A percentile compares a stretch with the other conserved stretches of the same genome.
phyloP scores from a whole-genome alignment of 768 basidiomycete species.

The Psilocybe subaeruginosa region DNA sequence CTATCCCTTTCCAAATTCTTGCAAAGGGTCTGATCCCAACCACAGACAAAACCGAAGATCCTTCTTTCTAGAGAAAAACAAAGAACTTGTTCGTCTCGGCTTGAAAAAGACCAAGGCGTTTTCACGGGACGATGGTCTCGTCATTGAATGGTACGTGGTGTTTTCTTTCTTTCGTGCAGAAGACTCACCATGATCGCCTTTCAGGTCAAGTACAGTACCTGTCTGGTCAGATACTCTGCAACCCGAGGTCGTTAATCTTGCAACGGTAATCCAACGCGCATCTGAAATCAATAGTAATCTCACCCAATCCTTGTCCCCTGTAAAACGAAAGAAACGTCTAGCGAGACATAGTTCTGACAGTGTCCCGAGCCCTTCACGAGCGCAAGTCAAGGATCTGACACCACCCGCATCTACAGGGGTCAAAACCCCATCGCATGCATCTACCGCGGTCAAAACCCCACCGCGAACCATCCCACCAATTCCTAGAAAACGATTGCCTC shows the following conservation, averaged over 20 bases:
- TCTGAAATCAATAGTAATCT: conserved; percentile 5
- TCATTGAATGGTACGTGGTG: conserved; percentile 34
- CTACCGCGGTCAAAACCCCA: not conserved
- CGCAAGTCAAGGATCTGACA: not conserved
- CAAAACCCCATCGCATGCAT: not conserved
- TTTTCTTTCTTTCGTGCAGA: not conserved
- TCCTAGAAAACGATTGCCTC: not conserved
- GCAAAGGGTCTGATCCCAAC: conserved; percentile 3
- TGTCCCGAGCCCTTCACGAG: not conserved
- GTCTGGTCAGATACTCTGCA: conserved; percentile 36
- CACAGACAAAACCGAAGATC: not conserved
- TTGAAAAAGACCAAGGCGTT: conserved; percentile 24
- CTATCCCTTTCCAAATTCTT: conserved; percentile 8
- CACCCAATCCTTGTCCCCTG: not conserved
- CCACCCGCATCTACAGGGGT: not conserved
- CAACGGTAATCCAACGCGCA: conserved; percentile 17
- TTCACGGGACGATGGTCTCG: conserved; percentile 35
- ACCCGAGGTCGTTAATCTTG: conserved; percentile 19
- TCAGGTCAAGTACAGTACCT: conserved; percentile 29
- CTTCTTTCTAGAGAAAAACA: conserved; percentile 5
- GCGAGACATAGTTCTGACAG: not conserved
- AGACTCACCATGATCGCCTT: not conserved
- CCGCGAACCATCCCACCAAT: not conserved
- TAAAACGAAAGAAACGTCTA: not conserved
- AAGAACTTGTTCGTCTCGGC: not conserved